Conservation (phyloP, 2,329 filamentous ascomycete genomes). For the Gyromitra esculenta region DNA sequence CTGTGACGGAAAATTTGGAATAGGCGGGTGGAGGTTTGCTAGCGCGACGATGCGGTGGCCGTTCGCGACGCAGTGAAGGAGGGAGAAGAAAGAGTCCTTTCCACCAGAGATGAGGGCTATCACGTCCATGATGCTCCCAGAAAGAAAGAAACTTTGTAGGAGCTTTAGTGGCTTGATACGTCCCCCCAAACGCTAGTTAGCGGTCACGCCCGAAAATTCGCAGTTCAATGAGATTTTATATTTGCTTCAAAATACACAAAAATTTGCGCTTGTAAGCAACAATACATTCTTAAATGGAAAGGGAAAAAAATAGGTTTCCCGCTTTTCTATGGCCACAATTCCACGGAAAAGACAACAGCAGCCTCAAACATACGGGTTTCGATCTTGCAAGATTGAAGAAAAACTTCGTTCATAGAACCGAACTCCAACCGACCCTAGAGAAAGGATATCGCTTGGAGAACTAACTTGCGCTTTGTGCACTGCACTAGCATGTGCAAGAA, state of each 20-base stretch:
- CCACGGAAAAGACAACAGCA: conserved; percentile 47
- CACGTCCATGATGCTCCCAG: conserved; percentile 68
- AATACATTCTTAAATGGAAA: neutral
- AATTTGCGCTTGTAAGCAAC: neutral
- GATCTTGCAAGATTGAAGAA: conserved; percentile 48
- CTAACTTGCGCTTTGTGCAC: conserved; percentile 23
- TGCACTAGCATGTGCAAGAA: conserved; percentile 2
- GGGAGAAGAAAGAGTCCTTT: conserved; percentile 94
- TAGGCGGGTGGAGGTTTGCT: conserved; percentile 81
- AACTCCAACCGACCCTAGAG: conserved; percentile 36
- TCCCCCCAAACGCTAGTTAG: conserved; percentile 27
- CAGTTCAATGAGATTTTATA: conserved; percentile 4
- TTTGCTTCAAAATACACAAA: conserved; percentile 23
- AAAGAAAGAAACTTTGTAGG: conserved; percentile 59
- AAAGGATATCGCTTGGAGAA: conserved; percentile 26
- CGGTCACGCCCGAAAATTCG: conserved; percentile 16
- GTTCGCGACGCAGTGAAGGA: conserved; percentile 87
- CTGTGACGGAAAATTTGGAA: conserved; percentile 38
- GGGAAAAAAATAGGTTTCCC: conserved; percentile 37
- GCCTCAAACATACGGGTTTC: conserved; percentile 53
- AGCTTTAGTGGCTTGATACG: neutral
- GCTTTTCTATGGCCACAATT: conserved; percentile 52
- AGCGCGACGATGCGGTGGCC: conserved; percentile 87
- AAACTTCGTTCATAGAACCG: conserved; percentile 43
- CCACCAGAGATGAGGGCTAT: conserved; percentile 94